Evolutionary conservation across 1,284 basidiomycete genomes (phyloP).

Genomic region (Filobasidium uniguttulatum): DNA sequence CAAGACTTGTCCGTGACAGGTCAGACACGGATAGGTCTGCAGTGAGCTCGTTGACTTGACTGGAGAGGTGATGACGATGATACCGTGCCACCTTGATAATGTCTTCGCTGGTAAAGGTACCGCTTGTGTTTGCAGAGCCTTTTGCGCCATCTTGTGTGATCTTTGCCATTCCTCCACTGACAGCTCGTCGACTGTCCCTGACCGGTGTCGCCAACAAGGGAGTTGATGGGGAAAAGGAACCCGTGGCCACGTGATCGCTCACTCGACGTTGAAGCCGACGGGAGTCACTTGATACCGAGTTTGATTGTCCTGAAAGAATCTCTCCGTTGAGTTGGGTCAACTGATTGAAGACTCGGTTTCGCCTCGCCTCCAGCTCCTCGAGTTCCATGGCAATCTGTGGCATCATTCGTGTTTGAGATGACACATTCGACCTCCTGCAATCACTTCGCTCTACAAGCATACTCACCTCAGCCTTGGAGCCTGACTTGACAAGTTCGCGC

Average conservation of each 20-base stretch:
- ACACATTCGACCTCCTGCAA: background rate
- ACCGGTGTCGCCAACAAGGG: slow-evolving; percentile 14
- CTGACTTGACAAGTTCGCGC: background rate
- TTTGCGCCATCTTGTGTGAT: slow-evolving; percentile 14
- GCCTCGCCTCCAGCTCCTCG: slow-evolving; percentile 30
- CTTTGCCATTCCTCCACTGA: slow-evolving; percentile 28
- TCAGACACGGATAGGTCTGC: slow-evolving; percentile 16
- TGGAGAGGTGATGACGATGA: slow-evolving; percentile 13
- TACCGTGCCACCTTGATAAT: background rate
- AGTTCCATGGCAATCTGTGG: slow-evolving; percentile 28
- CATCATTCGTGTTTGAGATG: too few relatives aligned
- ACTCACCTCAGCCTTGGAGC: slow-evolving; percentile 1
- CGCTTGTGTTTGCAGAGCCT: slow-evolving; percentile 12
- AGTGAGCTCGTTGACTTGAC: slow-evolving; percentile 12
- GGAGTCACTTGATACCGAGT: slow-evolving; percentile 16
- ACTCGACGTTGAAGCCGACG: slow-evolving; percentile 31
- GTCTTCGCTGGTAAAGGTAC: slow-evolving; percentile 2
- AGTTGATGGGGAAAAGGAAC: slow-evolving; percentile 23
- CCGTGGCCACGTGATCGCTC: slow-evolving; percentile 27
- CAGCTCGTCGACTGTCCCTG: slow-evolving; percentile 24
- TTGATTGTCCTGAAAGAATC: slow-evolving; percentile 31
- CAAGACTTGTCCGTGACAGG: slow-evolving; percentile 7
- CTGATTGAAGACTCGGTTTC: slow-evolving; percentile 25
- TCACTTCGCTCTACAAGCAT: background rate
- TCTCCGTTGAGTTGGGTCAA: slow-evolving; percentile 33